Evolutionary conservation across 371 early-diverging fungal genomes (phyloP), one percentile per base, ranked within the genome.

Genomic region (Mortierella sp.): DNA sequence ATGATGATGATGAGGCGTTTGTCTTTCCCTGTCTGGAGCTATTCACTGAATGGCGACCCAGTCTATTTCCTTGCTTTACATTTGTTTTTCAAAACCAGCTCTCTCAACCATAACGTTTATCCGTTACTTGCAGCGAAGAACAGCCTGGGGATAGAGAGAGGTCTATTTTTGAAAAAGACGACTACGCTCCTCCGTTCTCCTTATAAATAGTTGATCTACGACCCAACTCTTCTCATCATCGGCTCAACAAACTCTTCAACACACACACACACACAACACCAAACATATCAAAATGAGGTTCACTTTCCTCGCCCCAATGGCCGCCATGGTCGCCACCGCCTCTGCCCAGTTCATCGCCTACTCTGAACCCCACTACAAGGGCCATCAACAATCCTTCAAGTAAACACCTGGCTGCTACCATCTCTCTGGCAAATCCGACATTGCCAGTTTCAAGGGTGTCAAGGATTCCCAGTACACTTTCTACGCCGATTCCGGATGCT

Each of bases 361-460:
- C 54, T 54, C 54, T 54, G 16, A 8, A 8, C 54, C 54, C 26
- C 6, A 54, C 54, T 54, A 24, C 54, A 4, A 26, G 0, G 54
- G 54, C 16, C 8, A 16, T 24, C 5, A n/a, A 8, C 54, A 54
- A 24, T 24, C 54, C 54, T 54, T 54, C 54, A 54, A 54, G 54
- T n/a, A 54, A 24, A 54, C 54, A 5, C 54, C 54, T 24, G 54
- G 54, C n/a, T 54, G 54, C 54, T 54, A 54, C 54, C n/a, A 24
- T 2, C 24, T 54, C 1, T 24, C 6, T 24, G 54, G 54, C 26
- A 54, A 54, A 9, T 40, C 8, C 40, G 12, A n/a, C 3, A 24
- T 54, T 54, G 22, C 54, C 22, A 24, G 24, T 12, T 54, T 54
- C 54, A 54, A 26, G 16, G 54, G 54, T 54, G 54, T 54, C 54